A percentile compares a stretch with the other conserved stretches of the same genome.
Evolutionary conservation across 139 green algal species (phyloP).

Genomic region (Micractinium sp.): DNA sequence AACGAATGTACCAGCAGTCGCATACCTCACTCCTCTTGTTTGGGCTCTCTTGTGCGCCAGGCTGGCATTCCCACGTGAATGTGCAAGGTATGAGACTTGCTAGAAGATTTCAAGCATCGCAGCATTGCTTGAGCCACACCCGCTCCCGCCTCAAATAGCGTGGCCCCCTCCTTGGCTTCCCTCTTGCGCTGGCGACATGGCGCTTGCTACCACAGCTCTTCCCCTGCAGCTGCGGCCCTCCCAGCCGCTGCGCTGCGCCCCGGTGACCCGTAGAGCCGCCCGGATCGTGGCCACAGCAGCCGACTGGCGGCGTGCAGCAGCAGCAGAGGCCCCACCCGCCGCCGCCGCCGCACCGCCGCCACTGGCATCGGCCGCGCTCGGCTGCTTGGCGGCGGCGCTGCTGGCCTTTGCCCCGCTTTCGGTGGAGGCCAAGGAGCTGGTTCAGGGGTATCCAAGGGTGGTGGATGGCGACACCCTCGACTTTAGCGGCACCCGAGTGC

Average conservation of each 20-base stretch:
- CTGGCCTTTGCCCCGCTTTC: slow-evolving; percentile 4
- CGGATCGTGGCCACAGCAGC: neutral
- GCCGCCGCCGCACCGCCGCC: neutral
- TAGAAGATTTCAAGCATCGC: too few species aligned
- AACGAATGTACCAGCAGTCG: too few species aligned
- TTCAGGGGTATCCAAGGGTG: slow-evolving; percentile 58
- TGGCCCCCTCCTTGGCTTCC: too few species aligned
- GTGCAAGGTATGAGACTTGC: too few species aligned
- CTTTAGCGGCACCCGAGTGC: slow-evolving; percentile 58
- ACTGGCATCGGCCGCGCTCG: neutral
- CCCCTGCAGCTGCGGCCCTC: neutral
- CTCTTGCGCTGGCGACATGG: too few species aligned
- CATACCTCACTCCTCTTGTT: too few species aligned
- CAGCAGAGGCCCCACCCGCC: neutral
- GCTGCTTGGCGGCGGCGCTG: slow-evolving; percentile 32
- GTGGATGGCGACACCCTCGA: slow-evolving; percentile 78
- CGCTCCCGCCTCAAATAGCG: too few species aligned
- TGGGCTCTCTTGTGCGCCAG: too few species aligned
- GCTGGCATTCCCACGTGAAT: too few species aligned
- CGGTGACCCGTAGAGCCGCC: neutral
- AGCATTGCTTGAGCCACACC: too few species aligned
- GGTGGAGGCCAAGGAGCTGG: slow-evolving; percentile 32
- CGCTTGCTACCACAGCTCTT: neutral
- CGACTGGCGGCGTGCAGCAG: neutral
- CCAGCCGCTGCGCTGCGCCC: neutral